Base-by-base conservation (phyloP, 805 yeast genomes). In the Monosporozyma yasuniensis region DNA sequence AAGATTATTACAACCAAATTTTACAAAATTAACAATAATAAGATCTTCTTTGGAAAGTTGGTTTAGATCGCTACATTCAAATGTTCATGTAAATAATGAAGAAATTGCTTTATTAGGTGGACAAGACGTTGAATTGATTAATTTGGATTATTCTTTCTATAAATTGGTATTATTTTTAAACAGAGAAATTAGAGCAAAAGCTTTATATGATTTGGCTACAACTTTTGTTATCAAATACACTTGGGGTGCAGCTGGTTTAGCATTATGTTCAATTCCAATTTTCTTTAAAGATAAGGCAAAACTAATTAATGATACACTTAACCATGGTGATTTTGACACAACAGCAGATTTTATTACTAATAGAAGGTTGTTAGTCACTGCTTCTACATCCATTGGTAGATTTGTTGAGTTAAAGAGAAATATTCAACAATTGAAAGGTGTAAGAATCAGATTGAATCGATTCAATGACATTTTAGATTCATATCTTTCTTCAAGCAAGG, bases 241-340 rank as follows among this genome's bases (percentile, higher is more conserved):
- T 46, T 84, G 96, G 90, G 98, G 98, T 54, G 98, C 96, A 2
- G 87, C 93, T 30, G 98, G 98, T 10, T 74, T 90, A 52, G 78
- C 83, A 0, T 73, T 90, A 45, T 90, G 97, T 67, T 81, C 96
- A 2, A 80, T 90, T 3, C 97, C 98, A 5, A 85, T 89, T 2
- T 90, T 90, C 63, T 77, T 81, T 60, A 61, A 67, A 44, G 79
- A 80, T 32, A 56, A 52, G 8, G 44, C 56, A 14, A 50, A 43
- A 14, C 43, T 42, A 44, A 49, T 52, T 14, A 50, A 56, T n/a
- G 48, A 49, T 23, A 21, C 22, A 14, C 6, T 34, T 59, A 60
- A 3, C 11, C 28, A 27, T 11, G 16, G 11, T 27, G n/a, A 50
- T 42, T 39, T 42, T 27, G 71, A 67, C 46, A 77, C 79, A 1